A percentile compares a stretch with the other conserved stretches of the same genome.
phyloP scores from a whole-genome alignment of 2,329 filamentous ascomycete species.

The Zymoseptoria pseudotritici region DNA sequence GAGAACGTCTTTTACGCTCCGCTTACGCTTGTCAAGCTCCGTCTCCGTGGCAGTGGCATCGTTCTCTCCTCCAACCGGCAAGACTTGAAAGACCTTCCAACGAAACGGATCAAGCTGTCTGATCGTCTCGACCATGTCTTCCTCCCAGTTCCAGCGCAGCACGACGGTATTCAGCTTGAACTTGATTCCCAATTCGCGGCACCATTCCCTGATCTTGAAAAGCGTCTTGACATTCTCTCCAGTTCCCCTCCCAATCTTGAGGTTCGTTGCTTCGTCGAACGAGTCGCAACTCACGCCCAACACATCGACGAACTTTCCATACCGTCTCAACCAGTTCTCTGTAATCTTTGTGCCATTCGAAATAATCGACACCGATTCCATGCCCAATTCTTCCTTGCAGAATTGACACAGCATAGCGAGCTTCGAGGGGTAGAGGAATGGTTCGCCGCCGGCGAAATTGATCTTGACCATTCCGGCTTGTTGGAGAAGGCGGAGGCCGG shows the following conservation, averaged over 20 bases:
- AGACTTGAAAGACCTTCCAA: constrained; percentile 51
- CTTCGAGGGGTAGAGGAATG: constrained; percentile 44
- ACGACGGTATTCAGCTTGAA: constrained; percentile 55
- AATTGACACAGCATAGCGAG: constrained; percentile 40
- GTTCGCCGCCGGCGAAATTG: constrained; percentile 51
- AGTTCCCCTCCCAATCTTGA: constrained; percentile 43
- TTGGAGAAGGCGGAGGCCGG: constrained; percentile 40
- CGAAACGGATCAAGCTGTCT: constrained; percentile 41
- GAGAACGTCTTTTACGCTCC: constrained; percentile 37
- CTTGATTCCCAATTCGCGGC: constrained; percentile 41
- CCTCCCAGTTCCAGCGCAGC: constrained; percentile 41
- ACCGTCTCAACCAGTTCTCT: constrained; percentile 36
- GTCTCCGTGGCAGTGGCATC: constrained; percentile 29
- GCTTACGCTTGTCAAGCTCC: constrained; percentile 15
- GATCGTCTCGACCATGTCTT: constrained; percentile 35
- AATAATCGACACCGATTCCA: constrained; percentile 49
- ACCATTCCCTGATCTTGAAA: constrained; percentile 31
- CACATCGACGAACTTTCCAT: constrained; percentile 45
- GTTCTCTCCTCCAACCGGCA: constrained; percentile 49
- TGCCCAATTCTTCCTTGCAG: constrained; percentile 40
- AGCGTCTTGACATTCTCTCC: constrained; percentile 7
- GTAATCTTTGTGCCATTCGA: constrained; percentile 46
- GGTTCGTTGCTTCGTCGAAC: constrained; percentile 45
- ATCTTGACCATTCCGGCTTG: constrained; percentile 49
- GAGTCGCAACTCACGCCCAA: constrained; percentile 51